Evolutionary conservation across 179 eudicot genomes (phyloP).

Genomic region (Patellifolia procumbens): DNA sequence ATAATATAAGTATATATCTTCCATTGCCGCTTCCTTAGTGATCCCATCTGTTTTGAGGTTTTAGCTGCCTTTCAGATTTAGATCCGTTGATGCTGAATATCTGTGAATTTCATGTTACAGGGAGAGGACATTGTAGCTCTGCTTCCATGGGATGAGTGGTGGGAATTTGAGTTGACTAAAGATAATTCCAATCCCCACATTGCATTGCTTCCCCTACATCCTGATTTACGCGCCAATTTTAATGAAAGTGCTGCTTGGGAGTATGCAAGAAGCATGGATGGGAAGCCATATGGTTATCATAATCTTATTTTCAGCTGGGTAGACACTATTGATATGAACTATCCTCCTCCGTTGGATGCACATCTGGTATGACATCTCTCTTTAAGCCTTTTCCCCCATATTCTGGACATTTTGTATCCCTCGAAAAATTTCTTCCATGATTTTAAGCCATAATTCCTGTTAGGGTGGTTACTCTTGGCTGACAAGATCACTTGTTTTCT

Average conservation of each 20-base stretch:
- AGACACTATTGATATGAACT: constrained; percentile 77
- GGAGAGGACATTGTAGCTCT: constrained; percentile 89
- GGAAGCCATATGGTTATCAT: constrained; percentile 87
- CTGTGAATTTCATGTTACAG: constrained; percentile 39
- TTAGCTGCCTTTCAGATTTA: constrained; percentile 9
- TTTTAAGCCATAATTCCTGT: neutral
- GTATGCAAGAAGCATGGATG: constrained; percentile 91
- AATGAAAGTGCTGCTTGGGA: constrained; percentile 97
- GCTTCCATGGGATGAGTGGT: constrained; percentile 99
- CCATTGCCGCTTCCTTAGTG: neutral
- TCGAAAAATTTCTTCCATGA: neutral
- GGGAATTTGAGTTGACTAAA: constrained; percentile 82
- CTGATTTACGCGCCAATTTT: constrained; percentile 80
- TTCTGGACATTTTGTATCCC: neutral
- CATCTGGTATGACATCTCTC: constrained; percentile 59
- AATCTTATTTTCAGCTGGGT: constrained; percentile 99
- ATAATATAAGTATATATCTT: neutral
- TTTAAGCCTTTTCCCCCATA: neutral
- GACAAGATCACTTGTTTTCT: neutral
- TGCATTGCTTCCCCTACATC: constrained; percentile 91
- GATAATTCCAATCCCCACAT: constrained; percentile 91
- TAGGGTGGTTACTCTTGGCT: neutral
- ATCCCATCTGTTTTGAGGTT: neutral
- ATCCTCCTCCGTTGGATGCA: constrained; percentile 96
- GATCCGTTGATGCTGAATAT: neutral